These are phyloP conservation scores for Nepenthes gracilis DNA, from an alignment of 148 eudicot genomes.

Conservation along the genomic window DNA sequence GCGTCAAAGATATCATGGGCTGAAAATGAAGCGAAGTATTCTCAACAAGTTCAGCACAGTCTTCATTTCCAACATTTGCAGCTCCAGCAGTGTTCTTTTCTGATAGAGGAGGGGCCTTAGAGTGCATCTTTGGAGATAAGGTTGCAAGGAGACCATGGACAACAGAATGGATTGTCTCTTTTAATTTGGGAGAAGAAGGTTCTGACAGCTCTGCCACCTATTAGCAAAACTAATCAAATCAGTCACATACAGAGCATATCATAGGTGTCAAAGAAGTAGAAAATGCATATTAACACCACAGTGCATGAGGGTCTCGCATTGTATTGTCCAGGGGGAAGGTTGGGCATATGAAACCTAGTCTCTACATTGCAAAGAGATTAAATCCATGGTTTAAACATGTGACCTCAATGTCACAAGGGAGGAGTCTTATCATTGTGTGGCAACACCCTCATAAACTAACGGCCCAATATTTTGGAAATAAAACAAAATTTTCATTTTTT, in stretches of 20 bases:
- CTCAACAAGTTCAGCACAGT: constrained; percentile 68
- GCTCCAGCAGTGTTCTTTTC: constrained; percentile 54
- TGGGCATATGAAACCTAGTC: too few species aligned
- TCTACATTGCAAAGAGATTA: too few species aligned
- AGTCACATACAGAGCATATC: not conserved
- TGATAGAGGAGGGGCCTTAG: constrained; percentile 59
- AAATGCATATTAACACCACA: too few species aligned
- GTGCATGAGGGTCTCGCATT: too few species aligned
- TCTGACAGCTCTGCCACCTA: constrained; percentile 96
- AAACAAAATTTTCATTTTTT: too few species aligned
- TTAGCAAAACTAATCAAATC: constrained; percentile 3
- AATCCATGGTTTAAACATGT: too few species aligned
- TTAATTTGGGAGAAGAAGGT: constrained; percentile 74
- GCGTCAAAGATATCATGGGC: constrained; percentile 72
- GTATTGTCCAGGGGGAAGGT: too few species aligned
- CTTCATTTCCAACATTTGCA: constrained; percentile 38
- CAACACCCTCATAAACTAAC: too few species aligned
- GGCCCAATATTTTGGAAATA: too few species aligned
- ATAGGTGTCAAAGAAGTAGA: not conserved
- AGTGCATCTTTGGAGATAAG: constrained; percentile 89
- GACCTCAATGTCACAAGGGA: too few species aligned
- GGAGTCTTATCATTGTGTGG: too few species aligned
- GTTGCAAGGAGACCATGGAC: constrained; percentile 96
- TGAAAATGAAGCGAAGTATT: constrained; percentile 79
- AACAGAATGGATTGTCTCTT: constrained; percentile 70